Conservation (phyloP, 2,329 filamentous ascomycete species). For the Exophiala bonariae region DNA sequence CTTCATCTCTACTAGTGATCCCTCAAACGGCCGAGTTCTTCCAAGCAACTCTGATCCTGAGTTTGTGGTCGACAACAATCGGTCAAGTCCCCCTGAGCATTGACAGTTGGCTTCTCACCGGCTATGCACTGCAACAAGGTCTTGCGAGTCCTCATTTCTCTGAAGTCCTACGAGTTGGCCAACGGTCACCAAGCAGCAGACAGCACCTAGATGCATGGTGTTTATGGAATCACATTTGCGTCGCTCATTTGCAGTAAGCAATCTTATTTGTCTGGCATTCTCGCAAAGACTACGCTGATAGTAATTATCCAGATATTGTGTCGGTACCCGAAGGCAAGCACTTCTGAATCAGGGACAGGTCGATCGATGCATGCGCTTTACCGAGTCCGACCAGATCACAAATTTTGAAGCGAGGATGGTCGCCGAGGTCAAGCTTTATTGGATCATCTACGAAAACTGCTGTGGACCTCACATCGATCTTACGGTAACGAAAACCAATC, state of each 20-base stretch:
- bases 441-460: conserved; percentile 45
- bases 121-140: conserved; percentile 45
- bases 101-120: conserved; percentile 47
- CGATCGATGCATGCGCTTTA: conserved; percentile 37
- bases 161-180: conserved; percentile 11
- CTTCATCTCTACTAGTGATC: conserved; percentile 34
- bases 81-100: conserved; percentile 45
- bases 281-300: too few relatives aligned
- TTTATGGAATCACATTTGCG: conserved; percentile 47
- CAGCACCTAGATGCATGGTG: conserved; percentile 34
- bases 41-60: conserved; percentile 43
- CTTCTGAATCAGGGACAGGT: conserved; percentile 40
- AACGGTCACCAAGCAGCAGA: conserved; percentile 21
- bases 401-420: conserved; percentile 51
- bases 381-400: conserved; percentile 39
- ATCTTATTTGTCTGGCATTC: too few relatives aligned
- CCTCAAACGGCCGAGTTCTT: conserved; percentile 46
- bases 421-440: conserved; percentile 47
- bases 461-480: conserved; percentile 35
- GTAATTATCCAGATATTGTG: too few relatives aligned
- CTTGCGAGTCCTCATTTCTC: conserved; percentile 39
- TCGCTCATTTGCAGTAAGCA: conserved; percentile 48
- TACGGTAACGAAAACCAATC: conserved; percentile 34
- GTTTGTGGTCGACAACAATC: conserved; percentile 49
- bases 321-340: conserved; percentile 42